These are phyloP conservation scores for Sporothrix humicola DNA, from an alignment of 2,329 filamentous ascomycete genomes.

Conservation along the genomic window DNA sequence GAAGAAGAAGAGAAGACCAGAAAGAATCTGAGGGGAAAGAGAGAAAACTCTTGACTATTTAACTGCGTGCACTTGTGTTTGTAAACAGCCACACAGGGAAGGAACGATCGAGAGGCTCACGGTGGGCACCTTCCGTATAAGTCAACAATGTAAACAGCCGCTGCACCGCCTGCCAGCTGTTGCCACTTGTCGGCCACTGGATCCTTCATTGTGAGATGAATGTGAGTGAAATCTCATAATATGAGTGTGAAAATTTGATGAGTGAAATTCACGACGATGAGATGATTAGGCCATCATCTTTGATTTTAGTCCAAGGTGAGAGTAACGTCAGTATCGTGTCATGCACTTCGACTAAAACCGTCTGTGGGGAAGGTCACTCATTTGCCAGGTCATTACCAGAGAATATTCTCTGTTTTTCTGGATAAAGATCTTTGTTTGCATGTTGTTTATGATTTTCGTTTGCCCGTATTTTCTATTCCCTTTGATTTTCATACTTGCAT, in stretches of 20 bases:
- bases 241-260: too few species aligned
- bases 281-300: too few species aligned
- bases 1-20: not conserved
- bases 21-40: not conserved
- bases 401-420: not conserved
- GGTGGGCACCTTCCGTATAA: conserved; percentile 23
- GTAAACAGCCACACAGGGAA: not conserved
- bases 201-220: too few species aligned
- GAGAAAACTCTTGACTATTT: not conserved
- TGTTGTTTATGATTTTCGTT: too few species aligned
- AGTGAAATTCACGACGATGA: too few species aligned
- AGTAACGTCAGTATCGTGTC: too few species aligned
- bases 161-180: not conserved
- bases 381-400: not conserved
- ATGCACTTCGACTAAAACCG: too few species aligned
- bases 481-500: not conserved
- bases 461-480: not conserved
- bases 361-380: not conserved
- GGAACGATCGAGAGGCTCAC: conserved; percentile 10
- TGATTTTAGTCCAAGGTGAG: too few species aligned
- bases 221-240: too few species aligned
- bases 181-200: conserved; percentile 15
- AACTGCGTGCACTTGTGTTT: not conserved
- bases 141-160: not conserved
- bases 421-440: not conserved